Base-by-base conservation (phyloP, 2,329 filamentous ascomycete genomes). In the Alternaria burnsii region DNA sequence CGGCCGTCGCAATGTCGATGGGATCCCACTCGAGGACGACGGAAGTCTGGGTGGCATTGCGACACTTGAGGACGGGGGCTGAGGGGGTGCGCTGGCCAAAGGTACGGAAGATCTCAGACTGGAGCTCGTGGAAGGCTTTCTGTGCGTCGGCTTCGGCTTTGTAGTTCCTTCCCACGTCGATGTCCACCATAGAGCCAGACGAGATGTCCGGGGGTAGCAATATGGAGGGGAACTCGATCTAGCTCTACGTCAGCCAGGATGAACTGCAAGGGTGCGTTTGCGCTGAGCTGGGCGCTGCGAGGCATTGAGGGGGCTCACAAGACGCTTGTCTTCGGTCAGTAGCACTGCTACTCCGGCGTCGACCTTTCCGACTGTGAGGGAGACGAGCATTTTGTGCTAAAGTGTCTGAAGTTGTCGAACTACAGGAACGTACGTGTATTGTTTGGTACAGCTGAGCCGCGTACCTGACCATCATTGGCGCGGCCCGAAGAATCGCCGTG, bases 181-280 rank as follows among this genome's bases (percentile, higher is more conserved):
- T 98, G 81, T 99, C 95, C 79, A 99, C 95, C 74, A 99, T 98
- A 78, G 92, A 96, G 71, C 95, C 95, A 16, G 93, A 97, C 63
- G 92, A 90, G 80, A 99, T 99, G 78, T 97, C 94, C 64, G 92
- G 91, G 2, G 95, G 95, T 16, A 99, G 89, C 51, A 99, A 91
- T 68, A 99, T 97, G 47, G 95, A 98, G 36, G 95, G 95, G 76
- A 99, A 99, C 79, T 99, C 95, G 78, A 99, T 98, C 94, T 98
- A 65, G 58, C 51, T 52, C 41, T 47, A 55, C 59, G 70, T 76
- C 58, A 75, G 71, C 59, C 46, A 58, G 34, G 42, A 63, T 69
- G 65, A 66, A 64, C 43, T 53, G 54, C 66, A 69, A 59, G 64
- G 61, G 63, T 70, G 58, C 55, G 65, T 58, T 34, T 62, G 68